A percentile compares a stretch with the other conserved stretches of the same genome.
Conservation (phyloP, 352 stramenopile species). For the Globisporangium lucens region DNA sequence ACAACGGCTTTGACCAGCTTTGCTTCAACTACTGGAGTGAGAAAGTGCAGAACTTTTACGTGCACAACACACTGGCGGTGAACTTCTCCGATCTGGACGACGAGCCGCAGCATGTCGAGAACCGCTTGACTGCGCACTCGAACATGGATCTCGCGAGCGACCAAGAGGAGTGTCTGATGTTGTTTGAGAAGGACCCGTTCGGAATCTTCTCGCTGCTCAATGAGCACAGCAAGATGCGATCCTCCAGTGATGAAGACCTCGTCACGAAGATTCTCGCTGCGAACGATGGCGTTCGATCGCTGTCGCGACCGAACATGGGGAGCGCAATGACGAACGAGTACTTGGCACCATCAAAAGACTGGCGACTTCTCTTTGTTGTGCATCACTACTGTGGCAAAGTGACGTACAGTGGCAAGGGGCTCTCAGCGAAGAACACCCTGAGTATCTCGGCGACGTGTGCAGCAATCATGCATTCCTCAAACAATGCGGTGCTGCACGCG, state of each 20-base stretch:
- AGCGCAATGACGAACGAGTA: slow-evolving; percentile 60
- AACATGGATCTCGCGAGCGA: slow-evolving; percentile 50
- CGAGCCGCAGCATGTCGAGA: slow-evolving; percentile 65
- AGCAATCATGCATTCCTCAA: slow-evolving; percentile 84
- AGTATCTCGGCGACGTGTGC: slow-evolving; percentile 76
- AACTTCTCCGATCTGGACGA: slow-evolving; percentile 56
- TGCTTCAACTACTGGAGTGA: slow-evolving; percentile 87
- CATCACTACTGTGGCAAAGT: slow-evolving; percentile 71
- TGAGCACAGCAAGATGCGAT: slow-evolving; percentile 61
- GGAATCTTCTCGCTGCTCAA: slow-evolving; percentile 72
- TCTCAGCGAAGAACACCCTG: slow-evolving; percentile 66
- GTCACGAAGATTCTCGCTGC: slow-evolving; percentile 74
- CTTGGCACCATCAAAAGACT: slow-evolving; percentile 69
- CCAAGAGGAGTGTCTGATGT: slow-evolving; percentile 59
- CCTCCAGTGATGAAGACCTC: slow-evolving; percentile 74
- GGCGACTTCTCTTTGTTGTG: slow-evolving; percentile 72
- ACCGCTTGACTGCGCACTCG: slow-evolving; percentile 49
- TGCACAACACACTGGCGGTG: slow-evolving; percentile 68
- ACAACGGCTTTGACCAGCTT: slow-evolving; percentile 76
- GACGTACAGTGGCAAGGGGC: slow-evolving; percentile 70
- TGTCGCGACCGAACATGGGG: slow-evolving; percentile 60
- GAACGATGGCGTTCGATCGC: slow-evolving; percentile 47
- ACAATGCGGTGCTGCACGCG: slow-evolving; percentile 69
- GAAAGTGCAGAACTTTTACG: slow-evolving; percentile 79
- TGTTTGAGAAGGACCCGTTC: slow-evolving; percentile 74